A percentile compares a stretch with the other conserved stretches of the same genome.
Conservation (phyloP, 176 grass and related monocot species). For the Guadua angustifolia region DNA sequence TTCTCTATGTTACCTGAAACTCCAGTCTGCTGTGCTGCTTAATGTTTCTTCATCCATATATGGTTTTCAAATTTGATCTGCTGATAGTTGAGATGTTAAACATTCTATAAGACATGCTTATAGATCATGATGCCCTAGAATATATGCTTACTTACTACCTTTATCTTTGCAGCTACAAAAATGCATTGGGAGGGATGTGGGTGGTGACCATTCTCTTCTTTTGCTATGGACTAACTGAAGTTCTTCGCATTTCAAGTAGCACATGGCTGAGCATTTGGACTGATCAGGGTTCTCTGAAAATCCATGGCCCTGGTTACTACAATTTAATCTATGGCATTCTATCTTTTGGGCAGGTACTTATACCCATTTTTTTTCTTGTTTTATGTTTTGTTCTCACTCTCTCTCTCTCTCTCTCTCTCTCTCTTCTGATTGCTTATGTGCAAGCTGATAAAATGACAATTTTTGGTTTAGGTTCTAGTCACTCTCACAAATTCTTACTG, state of each 20-base stretch:
- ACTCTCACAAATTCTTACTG: conserved; percentile 86
- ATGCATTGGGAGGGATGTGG: conserved; percentile 95
- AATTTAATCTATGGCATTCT: conserved; percentile 87
- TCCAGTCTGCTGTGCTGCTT: conserved; percentile 3
- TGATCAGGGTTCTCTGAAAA: conserved; percentile 77
- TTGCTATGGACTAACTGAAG: conserved; percentile 85
- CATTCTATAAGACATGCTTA: conserved; percentile 27
- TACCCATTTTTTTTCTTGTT: background rate
- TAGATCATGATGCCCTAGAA: conserved; percentile 33
- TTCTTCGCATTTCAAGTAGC: conserved; percentile 92
- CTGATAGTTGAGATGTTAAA: background rate
- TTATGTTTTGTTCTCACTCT: background rate
- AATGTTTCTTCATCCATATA: conserved; percentile 30
- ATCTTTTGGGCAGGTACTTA: conserved; percentile 87
- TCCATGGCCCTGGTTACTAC: conserved; percentile 73
- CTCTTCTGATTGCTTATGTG: background rate
- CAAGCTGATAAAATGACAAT: conserved; percentile 10
- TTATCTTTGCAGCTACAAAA: conserved; percentile 76
- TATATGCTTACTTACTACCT: conserved; percentile 40
- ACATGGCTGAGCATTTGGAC: conserved; percentile 98
- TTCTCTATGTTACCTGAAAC: background rate
- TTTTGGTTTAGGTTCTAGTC: conserved; percentile 67
- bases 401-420: background rate
- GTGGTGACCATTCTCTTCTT: conserved; percentile 72
- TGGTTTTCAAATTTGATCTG: conserved; percentile 27